Percentiles rank a stretch among this genome's conserved stretches.
phyloP scores from a whole-genome alignment of 1,284 basidiomycete species.

The Ganoderma lucidum region DNA sequence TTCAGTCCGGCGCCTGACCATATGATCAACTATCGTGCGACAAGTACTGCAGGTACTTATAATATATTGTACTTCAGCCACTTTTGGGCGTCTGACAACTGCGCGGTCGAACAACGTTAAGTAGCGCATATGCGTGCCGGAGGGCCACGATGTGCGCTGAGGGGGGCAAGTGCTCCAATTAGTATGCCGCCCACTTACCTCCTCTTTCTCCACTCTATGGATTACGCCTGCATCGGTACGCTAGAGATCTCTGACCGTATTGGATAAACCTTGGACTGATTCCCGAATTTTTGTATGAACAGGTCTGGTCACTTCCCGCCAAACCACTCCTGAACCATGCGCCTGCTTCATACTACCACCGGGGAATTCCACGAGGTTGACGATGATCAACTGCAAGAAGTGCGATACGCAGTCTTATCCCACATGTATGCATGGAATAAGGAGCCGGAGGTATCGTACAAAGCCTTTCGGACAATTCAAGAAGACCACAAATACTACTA shows the following conservation, averaged over 20 bases:
- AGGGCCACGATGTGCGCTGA: not conserved
- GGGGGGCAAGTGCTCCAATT: not conserved
- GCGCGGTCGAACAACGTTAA: not conserved
- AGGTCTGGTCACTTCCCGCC: not conserved
- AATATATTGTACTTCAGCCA: too few species aligned
- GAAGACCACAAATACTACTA: not conserved
- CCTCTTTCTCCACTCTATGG: not conserved
- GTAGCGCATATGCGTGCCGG: not conserved
- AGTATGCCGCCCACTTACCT: not conserved
- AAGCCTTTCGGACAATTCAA: not conserved
- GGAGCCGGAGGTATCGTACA: constrained; percentile 1
- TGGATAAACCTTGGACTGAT: not conserved
- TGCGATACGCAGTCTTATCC: not conserved
- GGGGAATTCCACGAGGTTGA: not conserved
- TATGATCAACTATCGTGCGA: too few species aligned
- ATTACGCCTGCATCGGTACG: not conserved
- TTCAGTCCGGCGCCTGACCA: not conserved
- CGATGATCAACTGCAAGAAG: not conserved
- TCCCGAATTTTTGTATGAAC: not conserved
- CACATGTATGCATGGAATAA: not conserved
- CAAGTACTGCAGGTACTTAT: too few species aligned
- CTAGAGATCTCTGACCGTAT: not conserved
- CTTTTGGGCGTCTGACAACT: not conserved
- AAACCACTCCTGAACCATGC: not conserved
- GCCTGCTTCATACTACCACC: not conserved